Conservation (phyloP, 1,284 basidiomycete species). For the Boletus mariae region DNA sequence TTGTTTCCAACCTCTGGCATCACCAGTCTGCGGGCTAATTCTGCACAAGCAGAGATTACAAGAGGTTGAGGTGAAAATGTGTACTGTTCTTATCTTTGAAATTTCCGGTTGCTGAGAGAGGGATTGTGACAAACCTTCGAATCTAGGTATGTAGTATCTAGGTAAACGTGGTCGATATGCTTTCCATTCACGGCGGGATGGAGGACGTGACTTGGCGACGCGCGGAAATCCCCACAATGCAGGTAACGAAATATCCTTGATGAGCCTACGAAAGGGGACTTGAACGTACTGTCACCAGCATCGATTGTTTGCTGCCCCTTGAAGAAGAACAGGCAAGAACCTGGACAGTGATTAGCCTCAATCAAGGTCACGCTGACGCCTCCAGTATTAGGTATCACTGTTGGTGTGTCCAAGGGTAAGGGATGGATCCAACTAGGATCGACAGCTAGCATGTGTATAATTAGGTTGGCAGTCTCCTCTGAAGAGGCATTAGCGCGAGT, state of each 20-base stretch:
- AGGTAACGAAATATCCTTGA: constrained; percentile 79
- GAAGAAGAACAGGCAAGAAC: constrained; percentile 91
- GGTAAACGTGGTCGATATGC: constrained; percentile 82
- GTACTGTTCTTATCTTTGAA: constrained; percentile 49
- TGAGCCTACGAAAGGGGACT: constrained; percentile 69
- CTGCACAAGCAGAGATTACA: constrained; percentile 89
- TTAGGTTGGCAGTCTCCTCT: constrained; percentile 81
- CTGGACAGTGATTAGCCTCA: constrained; percentile 98
- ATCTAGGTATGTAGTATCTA: constrained; percentile 96
- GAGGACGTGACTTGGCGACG: constrained; percentile 77
- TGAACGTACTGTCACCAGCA: constrained; percentile 78
- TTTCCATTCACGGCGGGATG: constrained; percentile 82
- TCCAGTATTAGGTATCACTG: constrained; percentile 74
- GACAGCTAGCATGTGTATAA: constrained; percentile 86
- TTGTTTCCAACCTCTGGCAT: constrained; percentile 36
- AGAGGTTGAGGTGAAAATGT: constrained; percentile 93
- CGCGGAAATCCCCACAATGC: constrained; percentile 94
- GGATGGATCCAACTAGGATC: constrained; percentile 85
- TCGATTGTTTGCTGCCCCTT: constrained; percentile 87
- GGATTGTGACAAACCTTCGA: constrained; percentile 55
- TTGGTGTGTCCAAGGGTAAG: constrained; percentile 77
- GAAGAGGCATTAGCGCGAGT: constrained; percentile 5
- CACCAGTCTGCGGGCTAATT: constrained; percentile 66
- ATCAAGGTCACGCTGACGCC: constrained; percentile 90
- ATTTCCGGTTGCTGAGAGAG: neutral